A percentile compares a stretch with the other conserved stretches of the same genome.
phyloP scores from a whole-genome alignment of 331 rosid species.

The Pyracantha coccinea region DNA sequence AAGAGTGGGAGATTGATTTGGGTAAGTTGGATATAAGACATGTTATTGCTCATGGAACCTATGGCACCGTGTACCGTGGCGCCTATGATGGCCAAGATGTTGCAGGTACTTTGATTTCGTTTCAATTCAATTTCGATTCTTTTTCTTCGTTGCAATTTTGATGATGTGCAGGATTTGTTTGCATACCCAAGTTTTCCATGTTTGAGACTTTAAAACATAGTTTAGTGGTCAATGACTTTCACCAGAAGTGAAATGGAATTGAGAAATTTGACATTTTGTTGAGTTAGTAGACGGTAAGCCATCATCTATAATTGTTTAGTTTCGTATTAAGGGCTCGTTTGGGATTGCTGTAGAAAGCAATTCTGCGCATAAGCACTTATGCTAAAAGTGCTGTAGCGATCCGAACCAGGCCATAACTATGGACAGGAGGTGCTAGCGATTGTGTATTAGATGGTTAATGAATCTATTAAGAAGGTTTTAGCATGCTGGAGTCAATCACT shows the following conservation, averaged over 20 bases:
- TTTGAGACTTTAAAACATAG: not conserved
- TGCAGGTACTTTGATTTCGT: constrained; percentile 32
- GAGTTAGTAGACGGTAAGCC: not conserved
- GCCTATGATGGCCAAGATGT: constrained; percentile 46
- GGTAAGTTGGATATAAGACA: constrained; percentile 31
- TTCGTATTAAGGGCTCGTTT: not conserved
- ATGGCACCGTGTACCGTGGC: constrained; percentile 44
- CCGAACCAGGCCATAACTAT: not conserved
- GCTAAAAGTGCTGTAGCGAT: not conserved
- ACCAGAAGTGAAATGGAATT: not conserved
- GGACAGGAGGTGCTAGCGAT: not conserved
- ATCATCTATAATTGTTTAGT: not conserved
- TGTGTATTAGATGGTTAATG: not conserved
- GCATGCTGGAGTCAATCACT: not conserved
- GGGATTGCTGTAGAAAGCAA: too few relatives aligned
- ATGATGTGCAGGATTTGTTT: not conserved
- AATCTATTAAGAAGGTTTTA: not conserved
- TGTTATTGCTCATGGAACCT: constrained; percentile 44
- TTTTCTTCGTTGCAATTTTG: not conserved
- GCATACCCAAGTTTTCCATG: not conserved
- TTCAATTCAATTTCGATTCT: not conserved
- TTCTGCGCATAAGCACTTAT: too few relatives aligned
- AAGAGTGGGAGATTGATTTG: constrained; percentile 54
- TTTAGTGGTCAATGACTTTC: not conserved
- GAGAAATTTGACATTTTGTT: not conserved